Base-by-base conservation (phyloP, 1,284 basidiomycete species). In the Cryptococcus hybrid region DNA sequence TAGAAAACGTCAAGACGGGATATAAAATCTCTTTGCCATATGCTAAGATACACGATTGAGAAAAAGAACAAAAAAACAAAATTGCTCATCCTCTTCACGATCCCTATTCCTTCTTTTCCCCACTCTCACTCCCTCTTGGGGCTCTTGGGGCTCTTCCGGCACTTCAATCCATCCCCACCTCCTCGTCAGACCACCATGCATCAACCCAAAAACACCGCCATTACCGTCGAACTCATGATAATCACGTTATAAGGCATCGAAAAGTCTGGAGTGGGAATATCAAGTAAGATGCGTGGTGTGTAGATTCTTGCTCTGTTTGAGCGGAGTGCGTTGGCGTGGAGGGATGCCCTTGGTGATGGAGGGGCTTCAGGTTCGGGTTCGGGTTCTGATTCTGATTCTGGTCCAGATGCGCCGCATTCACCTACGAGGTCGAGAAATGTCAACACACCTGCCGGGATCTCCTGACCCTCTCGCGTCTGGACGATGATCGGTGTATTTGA, bases 211-310 rank as follows among this genome's bases (percentile, higher is more conserved):
- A 95, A 88, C 60, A 98, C 84, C 40, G 95, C 93, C 60, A 94
- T 84, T 49, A 96, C 81, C 7, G 92, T 93, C 70, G 87, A 91
- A 56, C 86, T 92, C 82, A 97, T 88, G 70, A 96, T 95, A 76
- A 98, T 98, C 61, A 98, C 93, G 78, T 98, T 99, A 80, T 98
- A 99, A 9, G 95, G 94, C 93, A 99, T 98, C 70, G 90, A 94
- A 77, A 99, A 99, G 79, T 99, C 95, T 0, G 95, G 96, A 7
- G 92, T 94, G 7, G 95, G 89, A 24, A 97, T 82, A 74, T 96
- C 91, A 45, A 96, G 85, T 34, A 99, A 84, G 15, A 92, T 82
- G 9, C 88, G 83, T 0, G 85, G 81, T 1, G 91, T 91, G 76
- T 95, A 97, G 54, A 93, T 83, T 44, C 86, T 55, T 40, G 43